phyloP scores from a whole-genome alignment of 2,329 filamentous ascomycete species.

The Neocatenulostroma microsporum region DNA sequence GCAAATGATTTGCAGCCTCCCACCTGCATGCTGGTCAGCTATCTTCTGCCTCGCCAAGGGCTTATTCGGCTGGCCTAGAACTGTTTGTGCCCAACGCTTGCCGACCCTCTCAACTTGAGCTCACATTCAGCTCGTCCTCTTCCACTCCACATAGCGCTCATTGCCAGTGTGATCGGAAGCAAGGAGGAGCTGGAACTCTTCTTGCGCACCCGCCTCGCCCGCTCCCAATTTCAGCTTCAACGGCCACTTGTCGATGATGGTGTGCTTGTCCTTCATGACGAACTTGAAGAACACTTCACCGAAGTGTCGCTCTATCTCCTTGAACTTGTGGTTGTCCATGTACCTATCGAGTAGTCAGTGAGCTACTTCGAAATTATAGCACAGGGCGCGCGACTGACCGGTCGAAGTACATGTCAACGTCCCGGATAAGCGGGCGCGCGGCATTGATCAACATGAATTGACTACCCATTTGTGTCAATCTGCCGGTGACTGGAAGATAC shows the following conservation, averaged over 20 bases:
- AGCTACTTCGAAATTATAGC: neutral
- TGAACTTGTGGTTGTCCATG: slow-evolving; percentile 9
- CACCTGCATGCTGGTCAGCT: too few relatives aligned
- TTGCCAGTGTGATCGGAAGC: slow-evolving; percentile 7
- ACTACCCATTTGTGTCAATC: neutral
- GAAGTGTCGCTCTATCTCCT: slow-evolving; percentile 3
- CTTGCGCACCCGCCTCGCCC: slow-evolving; percentile 8
- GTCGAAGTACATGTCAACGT: slow-evolving; percentile 6
- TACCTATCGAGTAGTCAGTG: slow-evolving; percentile 4
- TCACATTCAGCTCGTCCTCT: too few relatives aligned
- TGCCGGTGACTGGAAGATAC: neutral
- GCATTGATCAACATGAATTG: neutral
- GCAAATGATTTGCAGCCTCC: too few relatives aligned
- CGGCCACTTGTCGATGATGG: slow-evolving; percentile 16
- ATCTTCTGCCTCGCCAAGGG: too few relatives aligned
- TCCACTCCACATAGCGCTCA: slow-evolving; percentile 18
- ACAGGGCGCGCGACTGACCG: slow-evolving; percentile 4
- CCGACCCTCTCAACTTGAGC: too few relatives aligned
- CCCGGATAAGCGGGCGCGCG: neutral
- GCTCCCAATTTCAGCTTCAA: slow-evolving; percentile 7
- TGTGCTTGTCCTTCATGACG: slow-evolving; percentile 12
- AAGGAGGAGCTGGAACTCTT: slow-evolving; percentile 12
- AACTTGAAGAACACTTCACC: neutral
- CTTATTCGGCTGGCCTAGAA: too few relatives aligned
- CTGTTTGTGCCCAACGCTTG: too few relatives aligned